phyloP scores from a whole-genome alignment of 805 yeast species.

The Candida cerambycidarum region DNA sequence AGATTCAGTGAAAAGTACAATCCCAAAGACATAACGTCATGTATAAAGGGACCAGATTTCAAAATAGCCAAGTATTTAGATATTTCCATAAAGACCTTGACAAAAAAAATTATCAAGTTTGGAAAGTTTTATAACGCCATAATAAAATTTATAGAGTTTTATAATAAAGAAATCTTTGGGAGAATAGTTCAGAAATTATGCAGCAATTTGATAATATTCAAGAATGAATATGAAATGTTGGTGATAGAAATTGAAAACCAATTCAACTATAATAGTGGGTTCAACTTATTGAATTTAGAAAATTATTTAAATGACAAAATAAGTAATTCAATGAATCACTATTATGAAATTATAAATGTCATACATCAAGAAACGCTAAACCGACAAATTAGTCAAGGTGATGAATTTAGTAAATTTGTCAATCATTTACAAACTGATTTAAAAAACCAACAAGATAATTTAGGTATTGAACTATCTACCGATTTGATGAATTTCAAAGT shows the following conservation, averaged over 20 bases:
- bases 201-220: slow-evolving; percentile 44
- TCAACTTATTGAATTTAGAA: slow-evolving; percentile 61
- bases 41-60: slow-evolving; percentile 71
- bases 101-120: slow-evolving; percentile 55
- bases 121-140: slow-evolving; percentile 68
- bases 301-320: slow-evolving; percentile 27
- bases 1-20: slow-evolving; percentile 64
- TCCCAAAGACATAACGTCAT: slow-evolving; percentile 38
- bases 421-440: slow-evolving; percentile 41
- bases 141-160: slow-evolving; percentile 57
- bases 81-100: slow-evolving; percentile 67
- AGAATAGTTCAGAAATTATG: slow-evolving; percentile 73
- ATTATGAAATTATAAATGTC: slow-evolving; percentile 55
- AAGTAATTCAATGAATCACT: slow-evolving; percentile 43
- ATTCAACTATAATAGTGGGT: slow-evolving; percentile 47
- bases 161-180: slow-evolving; percentile 60
- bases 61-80: slow-evolving; percentile 71
- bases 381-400: slow-evolving; percentile 19
- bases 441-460: slow-evolving; percentile 20
- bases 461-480: slow-evolving; percentile 51
- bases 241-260: slow-evolving; percentile 52
- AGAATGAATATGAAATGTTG: slow-evolving; percentile 26
- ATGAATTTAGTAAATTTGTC: slow-evolving; percentile 30
- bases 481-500: slow-evolving; percentile 49
- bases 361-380: slow-evolving; percentile 51